These are phyloP conservation scores for Pythium coloratum DNA, from an alignment of 352 stramenopile species.

Conservation along the genomic window DNA sequence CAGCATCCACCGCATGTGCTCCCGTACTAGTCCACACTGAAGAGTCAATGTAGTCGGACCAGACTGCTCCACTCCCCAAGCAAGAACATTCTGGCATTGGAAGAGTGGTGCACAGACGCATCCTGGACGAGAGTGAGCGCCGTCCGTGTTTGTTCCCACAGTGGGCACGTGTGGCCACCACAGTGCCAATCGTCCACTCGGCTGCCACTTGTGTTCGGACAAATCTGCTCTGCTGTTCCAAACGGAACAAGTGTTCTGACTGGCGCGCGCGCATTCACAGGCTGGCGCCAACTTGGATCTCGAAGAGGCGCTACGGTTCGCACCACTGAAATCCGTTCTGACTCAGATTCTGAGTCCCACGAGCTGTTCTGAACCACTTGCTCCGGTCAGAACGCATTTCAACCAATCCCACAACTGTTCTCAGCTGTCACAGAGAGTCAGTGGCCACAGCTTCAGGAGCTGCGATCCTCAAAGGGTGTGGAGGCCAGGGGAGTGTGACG, in stretches of 20 bases:
- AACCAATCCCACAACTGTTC: conserved; percentile 8
- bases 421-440: conserved; percentile 25
- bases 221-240: neutral
- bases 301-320: neutral
- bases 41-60: too few species aligned
- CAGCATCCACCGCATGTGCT: too few species aligned
- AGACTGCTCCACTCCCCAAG: too few species aligned
- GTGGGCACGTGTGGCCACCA: neutral
- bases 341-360: neutral
- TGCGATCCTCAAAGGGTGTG: conserved; percentile 28
- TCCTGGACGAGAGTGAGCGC: too few species aligned
- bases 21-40: too few species aligned
- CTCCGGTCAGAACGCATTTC: conserved; percentile 8
- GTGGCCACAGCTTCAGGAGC: conserved; percentile 16
- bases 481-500: conserved; percentile 2
- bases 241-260: neutral
- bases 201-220: neutral
- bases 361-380: neutral
- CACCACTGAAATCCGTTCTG: neutral
- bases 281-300: neutral
- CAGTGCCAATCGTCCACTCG: too few species aligned
- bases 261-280: too few species aligned
- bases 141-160: too few species aligned
- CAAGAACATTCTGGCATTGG: too few species aligned
- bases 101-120: too few species aligned